Base-by-base conservation (phyloP, 805 yeast genomes). In the Yamadazyma philogaea region DNA sequence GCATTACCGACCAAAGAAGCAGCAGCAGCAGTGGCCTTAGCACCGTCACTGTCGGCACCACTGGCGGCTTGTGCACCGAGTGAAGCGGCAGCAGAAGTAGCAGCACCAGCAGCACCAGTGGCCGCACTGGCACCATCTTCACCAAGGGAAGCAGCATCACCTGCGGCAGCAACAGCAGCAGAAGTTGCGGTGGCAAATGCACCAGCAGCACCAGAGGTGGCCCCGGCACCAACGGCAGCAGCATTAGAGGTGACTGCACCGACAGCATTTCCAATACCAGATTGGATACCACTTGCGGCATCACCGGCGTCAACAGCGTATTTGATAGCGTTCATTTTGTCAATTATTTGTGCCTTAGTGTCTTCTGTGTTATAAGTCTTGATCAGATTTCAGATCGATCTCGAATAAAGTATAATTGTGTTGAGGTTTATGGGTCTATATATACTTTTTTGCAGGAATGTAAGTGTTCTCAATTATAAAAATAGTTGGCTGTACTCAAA, bases 261-360 rank as follows among this genome's bases (percentile, higher is more conserved):
- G 15, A 24, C 42, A 30, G 50, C 55, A 22, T 46, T 46, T 6
- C 37, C 44, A 19, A 37, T 38, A 22, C 35, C 47, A 32, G 37
- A 36, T 37, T 33, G 30, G 8, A 18, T 24, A 18, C 27, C 44
- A 22, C 15, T 24, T 17, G 14, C 34, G 37, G 38, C 40, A 27
- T 40, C 46, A 16, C 37, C 36, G 18, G 17, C 30, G 22, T 34
- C 43, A 16, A 59, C 61, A 36, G 63, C 65, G 54, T 43, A 60
- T 28, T 63, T 48, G 40, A 59, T 56, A 39, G 67, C 67, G 63
- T 61, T 60, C 41, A 58, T 39, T 55, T 42, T 39, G 6, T 24
- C 4, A 24, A 5, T 11, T 5, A 24, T 11, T 24, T 24, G 10
- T 24, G 10, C 8, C 12, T 24, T 24, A 11, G 28, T 24, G 12